Evolutionary conservation across 179 eudicot genomes (phyloP), one percentile per base, ranked within the genome.

Genomic region (Silene coronaria): DNA sequence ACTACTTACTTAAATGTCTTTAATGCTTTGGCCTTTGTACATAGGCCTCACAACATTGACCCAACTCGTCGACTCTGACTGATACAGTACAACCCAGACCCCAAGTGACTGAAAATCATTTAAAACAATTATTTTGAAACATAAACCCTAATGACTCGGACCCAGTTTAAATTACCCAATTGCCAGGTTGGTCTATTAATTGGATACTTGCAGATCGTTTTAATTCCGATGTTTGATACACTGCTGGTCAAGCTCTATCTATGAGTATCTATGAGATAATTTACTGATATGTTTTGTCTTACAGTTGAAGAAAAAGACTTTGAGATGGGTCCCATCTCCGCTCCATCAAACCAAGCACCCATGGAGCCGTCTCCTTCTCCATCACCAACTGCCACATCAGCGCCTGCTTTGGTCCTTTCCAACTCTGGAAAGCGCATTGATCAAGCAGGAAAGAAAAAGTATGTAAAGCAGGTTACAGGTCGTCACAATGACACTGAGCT

Each of bases 401-500:
- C 82, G 30, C 86, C 84, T 60, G 86, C 89, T 19, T 76, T 89
- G 64, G 87, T 86, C 26, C 85, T 87, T n/a, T 87, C 92, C 27
- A 85, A 85, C 65, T 88, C 91, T 13, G 91, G 88, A n/a, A 88
- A 87, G 45, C 85, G 87, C 32, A 87, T 89, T 5, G 87, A 89
- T 71, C 92, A 87, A 70, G 81, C 87, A 1, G 94, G 88, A 9
- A 86, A 85, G 83, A 88, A 88, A 73, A 89, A 88, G 84, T 89
- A 89, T 70, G 94, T 88, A 69, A 89, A 86, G 78, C 91, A 89
- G 81, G 94, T 88, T 24, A 88, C 91, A 21, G 94, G 94, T 55
- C 85, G 90, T 19, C 86, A 88, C 75, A 89, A 89, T 46, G 94
- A 88, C 75, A 88, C 94, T 0, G 91, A 85, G 81, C 86, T 89